Percentiles rank a stretch among this genome's conserved stretches.
These are phyloP conservation scores for Russula compacta DNA, from an alignment of 768 basidiomycete species.

Conservation along the genomic window DNA sequence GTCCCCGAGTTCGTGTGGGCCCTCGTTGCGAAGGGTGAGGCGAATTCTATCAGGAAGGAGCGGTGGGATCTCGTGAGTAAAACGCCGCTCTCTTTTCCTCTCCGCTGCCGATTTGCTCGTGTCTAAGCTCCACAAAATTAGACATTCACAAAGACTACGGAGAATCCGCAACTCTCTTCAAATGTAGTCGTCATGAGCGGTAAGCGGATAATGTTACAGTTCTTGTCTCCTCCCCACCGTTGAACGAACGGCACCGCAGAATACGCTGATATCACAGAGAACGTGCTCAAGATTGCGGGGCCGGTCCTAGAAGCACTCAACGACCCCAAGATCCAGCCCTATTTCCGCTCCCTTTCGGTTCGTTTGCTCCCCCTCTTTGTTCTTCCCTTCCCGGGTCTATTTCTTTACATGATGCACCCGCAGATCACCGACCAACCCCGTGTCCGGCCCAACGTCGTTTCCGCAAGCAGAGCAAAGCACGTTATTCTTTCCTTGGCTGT, in stretches of 20 bases:
- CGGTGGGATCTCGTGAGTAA: slow-evolving; percentile 84
- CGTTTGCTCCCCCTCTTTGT: slow-evolving; percentile 22
- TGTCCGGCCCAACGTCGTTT: slow-evolving; percentile 46
- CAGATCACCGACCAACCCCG: slow-evolving; percentile 83
- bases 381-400: background rate
- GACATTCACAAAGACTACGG: slow-evolving; percentile 78
- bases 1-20: slow-evolving; percentile 75
- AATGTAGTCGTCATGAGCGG: slow-evolving; percentile 70
- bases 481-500: slow-evolving; percentile 58
- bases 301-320: slow-evolving; percentile 49
- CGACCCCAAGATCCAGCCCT: slow-evolving; percentile 54
- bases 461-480: slow-evolving; percentile 55
- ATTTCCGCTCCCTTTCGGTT: slow-evolving; percentile 83
- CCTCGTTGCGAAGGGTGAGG: slow-evolving; percentile 70
- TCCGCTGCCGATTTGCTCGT: background rate
- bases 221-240: background rate
- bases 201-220: slow-evolving; percentile 21
- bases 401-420: slow-evolving; percentile 3
- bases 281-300: slow-evolving; percentile 53
- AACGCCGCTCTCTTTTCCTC: background rate
- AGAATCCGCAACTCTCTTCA: slow-evolving; percentile 50
- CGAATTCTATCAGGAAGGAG: slow-evolving; percentile 53
- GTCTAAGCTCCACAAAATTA: slow-evolving; percentile 25
- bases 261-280: slow-evolving; percentile 78
- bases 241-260: slow-evolving; percentile 35